Evolutionary conservation across 2,329 filamentous ascomycete species (phyloP), one percentile per base, ranked within the genome.

Genomic region (Aspergillus niger): DNA sequence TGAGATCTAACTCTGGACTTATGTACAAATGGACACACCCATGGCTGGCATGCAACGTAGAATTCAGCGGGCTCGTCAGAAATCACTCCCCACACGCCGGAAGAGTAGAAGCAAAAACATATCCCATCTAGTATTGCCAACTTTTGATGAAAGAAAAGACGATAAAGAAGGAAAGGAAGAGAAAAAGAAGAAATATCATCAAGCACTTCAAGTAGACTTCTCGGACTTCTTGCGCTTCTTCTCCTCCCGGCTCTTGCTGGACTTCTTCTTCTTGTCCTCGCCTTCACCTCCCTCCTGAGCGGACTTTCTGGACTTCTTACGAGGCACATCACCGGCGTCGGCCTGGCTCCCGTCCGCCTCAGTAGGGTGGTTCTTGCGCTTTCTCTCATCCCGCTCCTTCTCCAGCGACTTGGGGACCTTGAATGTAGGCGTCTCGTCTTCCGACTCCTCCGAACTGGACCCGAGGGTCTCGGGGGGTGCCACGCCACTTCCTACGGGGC

Each of bases 301-400:
- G 26, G 71, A 67, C 63, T 77, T 77, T 67, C 77, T 79, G 13
- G 74, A 73, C 66, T 79, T 79, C 69, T 78, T 79, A 36, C 72
- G 70, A 13, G 75, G 73, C 28, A 66, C 51, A 17, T 52, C 67
- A 30, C 62, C 60, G 5, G 65, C 63, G 57, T 69, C 61, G 7
- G 65, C 63, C 59, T 69, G 69, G 24, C 60, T 64, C 41, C 57
- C 65, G 38, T 72, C 73, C 15, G 59, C 69, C 22, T 75, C 73
- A 8, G 70, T 70, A 32, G 72, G 68, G 36, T 69, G 66, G 30
- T 72, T 73, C 65, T 79, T 78, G 24, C 76, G 69, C 69, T 77
- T 79, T 51, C 72, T 72, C 48, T 75, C 70, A 50, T 76, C 71
- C 50, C 64, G 61, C 48, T 74, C 73, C 52, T 61, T 54, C 26